Evolutionary conservation across 2,329 filamentous ascomycete genomes (phyloP), one percentile per base, ranked within the genome.

Genomic region (Coleophoma eucalyptorum): DNA sequence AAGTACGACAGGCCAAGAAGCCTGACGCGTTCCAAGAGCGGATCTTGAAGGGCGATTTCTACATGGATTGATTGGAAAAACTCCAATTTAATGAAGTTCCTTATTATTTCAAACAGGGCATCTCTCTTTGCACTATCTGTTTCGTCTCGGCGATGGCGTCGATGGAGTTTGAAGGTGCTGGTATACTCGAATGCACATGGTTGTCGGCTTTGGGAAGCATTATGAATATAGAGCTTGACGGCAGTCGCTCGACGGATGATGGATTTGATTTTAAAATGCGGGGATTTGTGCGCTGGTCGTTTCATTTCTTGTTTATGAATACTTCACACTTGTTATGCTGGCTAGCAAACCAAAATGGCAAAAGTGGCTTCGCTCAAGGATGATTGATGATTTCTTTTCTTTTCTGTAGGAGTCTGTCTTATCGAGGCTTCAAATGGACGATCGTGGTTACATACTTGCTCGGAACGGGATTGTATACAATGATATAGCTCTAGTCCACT

Each of bases 11-110:
- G 49, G 60, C 52, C 45, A 77, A 77, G 58, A 95, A 93, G 76
- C 92, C 93, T 31, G 94, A 99, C 73, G 87, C 87, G 56, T 94
- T 97, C 74, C 92, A 97, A 71, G 94, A 99, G 78, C 84, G 95
- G 59, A 97, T 99, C 63, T 79, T 99, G 59, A 94, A 96, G 74
- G 94, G 93, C 43, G 94, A 99, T 65, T 97, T 99, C 64, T 94
- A 94, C 75, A 97, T 97, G 91, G 92, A 97, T 66, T 96, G 77
- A 52, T 20, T 34, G 5, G 26, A 26, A 26, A 26, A 26, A 26
- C 26, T 7, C 26, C 26, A 26, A 26, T 26, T 26, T 26, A 26
- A 26, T 26, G 26, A 26, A 26, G 26, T 26, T 26, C 26, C 10
- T 26, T 26, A 5, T 46, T 46, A 12, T 49, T 31, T 44, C 12